These are phyloP conservation scores for Chalciporus sp. DNA, from an alignment of 1,284 basidiomycete species.

Conservation along the genomic window DNA sequence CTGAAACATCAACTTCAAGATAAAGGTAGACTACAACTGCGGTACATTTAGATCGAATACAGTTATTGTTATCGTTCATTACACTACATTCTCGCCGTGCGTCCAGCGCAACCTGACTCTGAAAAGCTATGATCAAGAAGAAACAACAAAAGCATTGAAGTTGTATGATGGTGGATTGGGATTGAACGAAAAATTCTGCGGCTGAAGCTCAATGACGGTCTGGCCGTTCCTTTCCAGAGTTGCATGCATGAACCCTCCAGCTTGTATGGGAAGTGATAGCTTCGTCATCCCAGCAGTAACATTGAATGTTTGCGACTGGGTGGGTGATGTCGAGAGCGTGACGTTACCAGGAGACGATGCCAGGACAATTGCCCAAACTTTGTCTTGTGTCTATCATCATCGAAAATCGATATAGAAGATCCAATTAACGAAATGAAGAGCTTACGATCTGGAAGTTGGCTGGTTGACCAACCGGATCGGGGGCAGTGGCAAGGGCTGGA, in stretches of 20 bases:
- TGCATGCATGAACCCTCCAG: slow-evolving; percentile 64
- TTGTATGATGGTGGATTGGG: slow-evolving; percentile 58
- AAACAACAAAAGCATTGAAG: slow-evolving; percentile 61
- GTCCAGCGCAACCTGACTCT: slow-evolving; percentile 1
- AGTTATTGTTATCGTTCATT: neutral
- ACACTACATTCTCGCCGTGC: neutral
- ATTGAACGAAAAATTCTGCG: slow-evolving; percentile 54
- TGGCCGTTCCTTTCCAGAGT: slow-evolving; percentile 55
- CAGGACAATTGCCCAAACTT: slow-evolving; percentile 68
- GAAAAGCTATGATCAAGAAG: slow-evolving; percentile 22
- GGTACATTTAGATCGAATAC: neutral
- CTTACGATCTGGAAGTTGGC: slow-evolving; percentile 54
- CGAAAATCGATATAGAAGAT: neutral
- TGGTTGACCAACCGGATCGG: slow-evolving; percentile 58
- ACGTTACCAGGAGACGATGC: slow-evolving; percentile 56
- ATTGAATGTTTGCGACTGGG: slow-evolving; percentile 47
- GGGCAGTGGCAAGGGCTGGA: slow-evolving; percentile 53
- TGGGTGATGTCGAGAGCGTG: slow-evolving; percentile 51
- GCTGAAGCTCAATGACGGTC: slow-evolving; percentile 52
- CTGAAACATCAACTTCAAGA: too few relatives aligned
- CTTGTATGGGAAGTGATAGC: slow-evolving; percentile 58
- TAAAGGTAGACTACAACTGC: too few relatives aligned
- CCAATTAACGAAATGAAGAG: slow-evolving; percentile 1
- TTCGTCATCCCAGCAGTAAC: slow-evolving; percentile 66
- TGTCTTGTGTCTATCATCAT: slow-evolving; percentile 47